Conservation (phyloP, 192 early-diverging fungal genomes). For the Backusella luteola region DNA sequence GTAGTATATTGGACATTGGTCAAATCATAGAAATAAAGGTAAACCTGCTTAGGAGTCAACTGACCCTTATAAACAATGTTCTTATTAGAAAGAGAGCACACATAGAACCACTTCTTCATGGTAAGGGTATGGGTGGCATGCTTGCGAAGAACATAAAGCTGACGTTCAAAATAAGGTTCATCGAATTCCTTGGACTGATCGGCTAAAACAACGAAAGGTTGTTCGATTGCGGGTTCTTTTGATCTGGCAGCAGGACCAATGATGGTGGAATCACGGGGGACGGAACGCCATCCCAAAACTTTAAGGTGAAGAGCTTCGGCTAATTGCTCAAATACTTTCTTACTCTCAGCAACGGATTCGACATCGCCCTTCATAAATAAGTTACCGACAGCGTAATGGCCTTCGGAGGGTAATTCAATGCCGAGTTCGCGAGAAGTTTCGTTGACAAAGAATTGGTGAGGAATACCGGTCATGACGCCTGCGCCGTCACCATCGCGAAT, state of each 20-base stretch:
- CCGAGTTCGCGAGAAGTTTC: slow-evolving; percentile 60
- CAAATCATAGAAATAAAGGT: slow-evolving; percentile 90
- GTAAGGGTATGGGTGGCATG: slow-evolving; percentile 84
- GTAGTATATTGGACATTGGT: slow-evolving; percentile 77
- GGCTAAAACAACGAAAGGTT: slow-evolving; percentile 85
- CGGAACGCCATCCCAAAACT: slow-evolving; percentile 87
- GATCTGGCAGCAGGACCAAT: slow-evolving; percentile 86
- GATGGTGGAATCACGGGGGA: slow-evolving; percentile 82
- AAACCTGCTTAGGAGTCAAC: slow-evolving; percentile 92
- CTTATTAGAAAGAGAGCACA: slow-evolving; percentile 91
- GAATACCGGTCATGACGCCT: slow-evolving; percentile 96
- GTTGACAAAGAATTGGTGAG: slow-evolving; percentile 80
- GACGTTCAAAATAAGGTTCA: slow-evolving; percentile 71
- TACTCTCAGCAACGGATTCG: slow-evolving; percentile 63
- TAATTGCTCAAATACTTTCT: slow-evolving; percentile 75
- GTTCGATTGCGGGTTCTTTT: slow-evolving; percentile 89
- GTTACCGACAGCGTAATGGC: slow-evolving; percentile 97
- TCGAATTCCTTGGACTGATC: slow-evolving; percentile 42
- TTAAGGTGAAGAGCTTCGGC: slow-evolving; percentile 71
- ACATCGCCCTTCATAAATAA: slow-evolving; percentile 80
- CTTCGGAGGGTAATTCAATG: slow-evolving; percentile 65
- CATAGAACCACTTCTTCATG: slow-evolving; percentile 91
- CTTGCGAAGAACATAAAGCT: slow-evolving; percentile 90
- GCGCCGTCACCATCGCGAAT: slow-evolving; percentile 97
- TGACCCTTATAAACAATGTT: slow-evolving; percentile 98